Evolutionary conservation across 2,329 filamentous ascomycete species (phyloP).

Genomic region (Pochonia chlamydosporia): DNA sequence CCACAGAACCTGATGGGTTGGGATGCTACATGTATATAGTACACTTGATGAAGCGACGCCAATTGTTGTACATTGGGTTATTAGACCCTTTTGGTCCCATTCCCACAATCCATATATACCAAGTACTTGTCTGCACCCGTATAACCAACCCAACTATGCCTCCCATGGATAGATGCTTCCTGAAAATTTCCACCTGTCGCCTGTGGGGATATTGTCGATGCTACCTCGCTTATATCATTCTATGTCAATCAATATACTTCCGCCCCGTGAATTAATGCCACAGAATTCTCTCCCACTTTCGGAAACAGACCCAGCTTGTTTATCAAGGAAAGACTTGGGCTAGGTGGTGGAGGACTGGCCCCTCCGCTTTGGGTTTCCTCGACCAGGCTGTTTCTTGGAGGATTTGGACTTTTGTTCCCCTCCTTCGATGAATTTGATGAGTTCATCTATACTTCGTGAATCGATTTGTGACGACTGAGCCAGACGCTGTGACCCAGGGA

Average conservation of each 20-base stretch:
- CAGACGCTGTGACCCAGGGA: conserved; percentile 25
- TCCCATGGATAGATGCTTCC: no score
- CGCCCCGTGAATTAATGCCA: no score
- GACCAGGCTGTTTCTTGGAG: conserved; percentile 50
- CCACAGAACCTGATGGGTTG: not conserved
- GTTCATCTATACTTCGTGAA: conserved; percentile 82
- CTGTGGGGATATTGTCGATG: no score
- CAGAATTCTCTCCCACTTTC: no score
- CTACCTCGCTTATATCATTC: no score
- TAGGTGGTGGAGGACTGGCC: conserved; percentile 20
- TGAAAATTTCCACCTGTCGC: no score
- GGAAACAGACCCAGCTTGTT: no score
- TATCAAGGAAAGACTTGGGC: no score
- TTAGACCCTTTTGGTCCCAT: not conserved
- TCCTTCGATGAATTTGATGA: conserved; percentile 92
- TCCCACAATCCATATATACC: not conserved
- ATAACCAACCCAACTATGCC: not conserved
- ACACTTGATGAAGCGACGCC: not conserved
- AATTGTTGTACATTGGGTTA: not conserved
- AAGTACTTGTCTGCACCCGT: not conserved
- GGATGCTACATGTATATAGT: not conserved
- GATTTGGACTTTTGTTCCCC: conserved; percentile 45
- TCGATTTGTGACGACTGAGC: conserved; percentile 46
- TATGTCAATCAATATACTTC: no score
- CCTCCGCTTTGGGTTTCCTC: conserved; percentile 51